Evolutionary conservation across 371 early-diverging fungal species (phyloP).

Genomic region (Fennellomyces sp.): DNA sequence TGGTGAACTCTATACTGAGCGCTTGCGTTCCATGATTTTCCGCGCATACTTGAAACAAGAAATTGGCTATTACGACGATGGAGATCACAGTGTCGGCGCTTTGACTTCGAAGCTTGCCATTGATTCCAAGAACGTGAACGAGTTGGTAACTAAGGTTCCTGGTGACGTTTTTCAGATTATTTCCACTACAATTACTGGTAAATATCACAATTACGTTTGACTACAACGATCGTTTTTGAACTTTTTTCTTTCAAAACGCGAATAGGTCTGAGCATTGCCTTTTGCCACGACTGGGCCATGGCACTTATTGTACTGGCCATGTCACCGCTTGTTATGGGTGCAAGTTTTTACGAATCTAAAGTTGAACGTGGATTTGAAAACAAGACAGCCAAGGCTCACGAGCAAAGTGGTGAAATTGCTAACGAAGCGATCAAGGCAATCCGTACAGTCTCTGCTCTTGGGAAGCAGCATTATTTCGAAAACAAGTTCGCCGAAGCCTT

Average conservation of each 20-base stretch:
- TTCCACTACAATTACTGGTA: slow-evolving; percentile 36
- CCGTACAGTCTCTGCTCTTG: slow-evolving; percentile 84
- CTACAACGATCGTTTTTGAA: no score
- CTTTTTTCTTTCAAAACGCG: no score
- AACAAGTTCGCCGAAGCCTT: slow-evolving; percentile 60
- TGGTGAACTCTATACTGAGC: slow-evolving; percentile 57
- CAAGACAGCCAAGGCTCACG: slow-evolving; percentile 67
- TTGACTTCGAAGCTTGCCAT: slow-evolving; percentile 76
- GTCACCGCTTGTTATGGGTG: slow-evolving; percentile 53
- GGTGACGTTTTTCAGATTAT: slow-evolving; percentile 55
- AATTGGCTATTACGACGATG: slow-evolving; percentile 82
- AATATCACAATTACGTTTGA: not conserved
- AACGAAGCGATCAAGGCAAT: slow-evolving; percentile 87
- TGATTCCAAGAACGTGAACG: slow-evolving; percentile 68
- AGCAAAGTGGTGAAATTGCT: slow-evolving; percentile 72
- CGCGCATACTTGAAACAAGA: slow-evolving; percentile 72
- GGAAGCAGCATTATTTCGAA: slow-evolving; percentile 74
- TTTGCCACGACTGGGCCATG: slow-evolving; percentile 57
- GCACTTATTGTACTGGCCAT: slow-evolving; percentile 58
- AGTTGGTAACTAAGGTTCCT: slow-evolving; percentile 63
- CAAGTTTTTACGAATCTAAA: slow-evolving; percentile 41
- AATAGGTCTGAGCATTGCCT: slow-evolving; percentile 53
- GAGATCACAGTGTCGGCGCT: slow-evolving; percentile 76
- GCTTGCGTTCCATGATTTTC: slow-evolving; percentile 57
- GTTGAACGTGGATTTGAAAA: slow-evolving; percentile 56